Percentiles rank a stretch among this genome's conserved stretches.
phyloP scores from a whole-genome alignment of 768 basidiomycete genomes.

The Nevesoporus exiguus region DNA sequence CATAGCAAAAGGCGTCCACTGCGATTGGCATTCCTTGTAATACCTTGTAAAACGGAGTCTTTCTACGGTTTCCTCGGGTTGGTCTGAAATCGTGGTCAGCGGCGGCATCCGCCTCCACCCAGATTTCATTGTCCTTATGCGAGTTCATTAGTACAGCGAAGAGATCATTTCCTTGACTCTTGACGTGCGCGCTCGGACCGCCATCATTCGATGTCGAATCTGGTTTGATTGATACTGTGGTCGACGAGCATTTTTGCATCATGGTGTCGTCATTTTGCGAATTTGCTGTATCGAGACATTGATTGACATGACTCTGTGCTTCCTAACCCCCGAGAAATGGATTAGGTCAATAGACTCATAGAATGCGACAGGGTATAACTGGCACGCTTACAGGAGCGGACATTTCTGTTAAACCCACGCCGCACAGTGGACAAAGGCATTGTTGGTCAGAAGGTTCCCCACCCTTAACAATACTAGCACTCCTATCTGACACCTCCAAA shows the following conservation, averaged over 20 bases:
- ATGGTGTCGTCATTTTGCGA: constrained; percentile 1
- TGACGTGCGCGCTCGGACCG: background rate
- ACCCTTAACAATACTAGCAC: constrained; percentile 24
- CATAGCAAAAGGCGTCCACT: constrained; percentile 96
- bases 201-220: background rate
- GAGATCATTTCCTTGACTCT: constrained; percentile 30
- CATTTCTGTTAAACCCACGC: constrained; percentile 7
- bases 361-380: constrained; percentile 22
- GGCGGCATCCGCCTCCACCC: constrained; percentile 70
- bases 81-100: constrained; percentile 48
- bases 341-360: constrained; percentile 1
- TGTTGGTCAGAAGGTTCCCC: constrained; percentile 1
- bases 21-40: constrained; percentile 97
- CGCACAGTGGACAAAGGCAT: constrained; percentile 28
- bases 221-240: background rate
- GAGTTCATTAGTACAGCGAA: constrained; percentile 93
- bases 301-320: constrained; percentile 52
- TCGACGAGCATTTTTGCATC: background rate
- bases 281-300: constrained; percentile 44
- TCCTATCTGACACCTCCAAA: constrained; percentile 29
- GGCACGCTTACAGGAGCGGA: constrained; percentile 18
- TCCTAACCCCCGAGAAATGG: constrained; percentile 36
- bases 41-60: constrained; percentile 94
- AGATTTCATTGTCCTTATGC: constrained; percentile 72
- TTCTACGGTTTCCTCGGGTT: constrained; percentile 54